Conservation (phyloP, 805 yeast species). For the Dipodascus albidus region DNA sequence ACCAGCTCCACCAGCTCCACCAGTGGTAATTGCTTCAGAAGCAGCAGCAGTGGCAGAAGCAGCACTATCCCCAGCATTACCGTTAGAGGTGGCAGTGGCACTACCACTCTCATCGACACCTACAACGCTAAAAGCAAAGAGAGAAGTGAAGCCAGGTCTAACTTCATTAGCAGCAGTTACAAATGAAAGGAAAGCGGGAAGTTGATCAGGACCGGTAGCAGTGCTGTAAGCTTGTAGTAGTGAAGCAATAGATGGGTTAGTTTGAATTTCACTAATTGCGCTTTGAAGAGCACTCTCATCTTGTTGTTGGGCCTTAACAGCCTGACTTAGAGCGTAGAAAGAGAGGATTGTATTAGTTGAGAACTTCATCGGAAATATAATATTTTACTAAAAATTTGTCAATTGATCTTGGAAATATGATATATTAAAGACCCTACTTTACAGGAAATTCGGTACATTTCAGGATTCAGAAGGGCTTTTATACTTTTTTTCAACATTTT, state of each 20-base stretch:
- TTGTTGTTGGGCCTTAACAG: not conserved
- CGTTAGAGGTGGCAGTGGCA: constrained; percentile 1
- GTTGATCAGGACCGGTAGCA: constrained; percentile 10
- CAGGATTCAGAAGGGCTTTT: not conserved
- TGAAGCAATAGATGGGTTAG: constrained; percentile 5
- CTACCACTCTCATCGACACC: constrained; percentile 4
- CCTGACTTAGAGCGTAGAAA: not conserved
- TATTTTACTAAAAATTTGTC: not conserved
- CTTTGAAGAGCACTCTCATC: not conserved
- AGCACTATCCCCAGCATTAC: not conserved
- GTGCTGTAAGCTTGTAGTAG: constrained; percentile 11
- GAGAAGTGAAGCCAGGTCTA: constrained; percentile 8
- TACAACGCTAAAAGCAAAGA: constrained; percentile 2
- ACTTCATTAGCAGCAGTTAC: constrained; percentile 12
- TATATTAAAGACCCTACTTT: no score
- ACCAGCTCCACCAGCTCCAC: constrained; percentile 4
- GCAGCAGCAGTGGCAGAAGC: constrained; percentile 5
- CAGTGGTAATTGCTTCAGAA: constrained; percentile 1
- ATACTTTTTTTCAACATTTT: not conserved
- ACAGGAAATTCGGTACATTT: not conserved
- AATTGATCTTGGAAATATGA: no score
- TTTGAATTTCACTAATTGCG: constrained; percentile 7
- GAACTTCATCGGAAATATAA: not conserved
- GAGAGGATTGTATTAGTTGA: not conserved
- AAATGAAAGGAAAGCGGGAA: constrained; percentile 7